Evolutionary conservation across 2,329 filamentous ascomycete genomes (phyloP).

Genomic region (Penicillium glabrum): DNA sequence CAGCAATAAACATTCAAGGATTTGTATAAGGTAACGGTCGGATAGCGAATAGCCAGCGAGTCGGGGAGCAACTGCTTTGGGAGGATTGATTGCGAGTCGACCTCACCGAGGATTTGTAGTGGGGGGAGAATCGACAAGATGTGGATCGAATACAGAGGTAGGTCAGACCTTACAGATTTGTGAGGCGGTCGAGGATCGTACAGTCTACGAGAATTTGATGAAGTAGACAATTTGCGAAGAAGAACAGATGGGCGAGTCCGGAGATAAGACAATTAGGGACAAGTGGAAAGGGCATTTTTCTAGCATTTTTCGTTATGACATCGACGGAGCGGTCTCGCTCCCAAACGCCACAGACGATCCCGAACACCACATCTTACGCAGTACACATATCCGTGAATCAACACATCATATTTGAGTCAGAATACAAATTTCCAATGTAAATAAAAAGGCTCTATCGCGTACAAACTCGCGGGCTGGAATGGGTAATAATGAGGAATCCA

Average conservation of each 20-base stretch:
- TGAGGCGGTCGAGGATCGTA: neutral
- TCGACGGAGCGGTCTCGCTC: constrained; percentile 23
- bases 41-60: neutral
- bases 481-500: constrained; percentile 21
- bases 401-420: constrained; percentile 6
- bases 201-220: neutral
- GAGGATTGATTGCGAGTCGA: neutral
- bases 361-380: neutral
- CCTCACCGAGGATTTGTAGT: constrained; percentile 18
- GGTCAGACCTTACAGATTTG: neutral
- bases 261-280: neutral
- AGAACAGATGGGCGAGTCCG: neutral
- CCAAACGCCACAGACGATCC: constrained; percentile 21
- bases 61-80: neutral
- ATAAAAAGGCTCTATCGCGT: constrained; percentile 22
- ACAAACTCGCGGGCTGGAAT: constrained; percentile 22
- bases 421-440: constrained; percentile 21
- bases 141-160: constrained; percentile 15
- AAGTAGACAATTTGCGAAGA: neutral
- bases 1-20: neutral
- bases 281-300: neutral
- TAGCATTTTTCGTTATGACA: constrained; percentile 25
- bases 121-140: constrained; percentile 16
- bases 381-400: neutral
- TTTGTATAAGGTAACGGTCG: neutral